These are phyloP conservation scores for Diaporthe ilicicola DNA, from an alignment of 2,329 filamentous ascomycete genomes.

Conservation along the genomic window DNA sequence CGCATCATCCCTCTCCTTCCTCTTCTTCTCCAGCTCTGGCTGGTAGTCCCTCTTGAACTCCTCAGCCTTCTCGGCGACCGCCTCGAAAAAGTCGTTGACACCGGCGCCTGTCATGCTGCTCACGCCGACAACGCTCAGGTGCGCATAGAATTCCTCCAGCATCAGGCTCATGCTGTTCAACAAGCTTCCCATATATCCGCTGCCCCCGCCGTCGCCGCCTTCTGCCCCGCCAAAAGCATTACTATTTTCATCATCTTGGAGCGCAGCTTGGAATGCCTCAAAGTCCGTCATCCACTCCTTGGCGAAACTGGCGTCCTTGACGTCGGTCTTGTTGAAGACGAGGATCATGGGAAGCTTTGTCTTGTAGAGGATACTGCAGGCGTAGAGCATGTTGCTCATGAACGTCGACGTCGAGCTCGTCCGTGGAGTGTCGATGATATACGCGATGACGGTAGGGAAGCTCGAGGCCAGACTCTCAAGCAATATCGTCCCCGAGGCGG, in stretches of 20 bases:
- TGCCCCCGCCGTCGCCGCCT: slow-evolving; percentile 71
- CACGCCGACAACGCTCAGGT: slow-evolving; percentile 91
- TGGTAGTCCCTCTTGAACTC: slow-evolving; percentile 93
- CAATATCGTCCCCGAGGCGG: slow-evolving; percentile 91
- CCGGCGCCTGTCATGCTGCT: slow-evolving; percentile 92
- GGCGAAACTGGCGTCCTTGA: slow-evolving; percentile 88
- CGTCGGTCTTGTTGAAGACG: slow-evolving; percentile 99
- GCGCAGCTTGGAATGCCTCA: slow-evolving; percentile 89
- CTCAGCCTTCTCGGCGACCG: slow-evolving; percentile 83
- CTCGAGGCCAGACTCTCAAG: slow-evolving; percentile 91
- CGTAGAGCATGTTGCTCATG: slow-evolving; percentile 99
- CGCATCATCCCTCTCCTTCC: slow-evolving; percentile 77
- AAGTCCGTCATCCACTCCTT: slow-evolving; percentile 99
- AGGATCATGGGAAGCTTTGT: slow-evolving; percentile 98
- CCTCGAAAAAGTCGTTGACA: slow-evolving; percentile 91
- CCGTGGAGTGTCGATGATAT: slow-evolving; percentile 95
- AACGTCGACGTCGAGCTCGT: slow-evolving; percentile 95
- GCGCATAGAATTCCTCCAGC: slow-evolving; percentile 96
- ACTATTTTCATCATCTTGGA: slow-evolving; percentile 80
- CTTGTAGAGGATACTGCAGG: slow-evolving; percentile 98
- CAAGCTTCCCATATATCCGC: slow-evolving; percentile 94
- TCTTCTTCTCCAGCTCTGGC: slow-evolving; percentile 85
- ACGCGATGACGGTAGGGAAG: slow-evolving; percentile 96
- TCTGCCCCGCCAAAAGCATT: slow-evolving; percentile 80
- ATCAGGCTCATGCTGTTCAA: slow-evolving; percentile 98